These are phyloP conservation scores for Dendrostoma leiphaemia DNA, from an alignment of 2,329 filamentous ascomycete genomes.

Conservation along the genomic window DNA sequence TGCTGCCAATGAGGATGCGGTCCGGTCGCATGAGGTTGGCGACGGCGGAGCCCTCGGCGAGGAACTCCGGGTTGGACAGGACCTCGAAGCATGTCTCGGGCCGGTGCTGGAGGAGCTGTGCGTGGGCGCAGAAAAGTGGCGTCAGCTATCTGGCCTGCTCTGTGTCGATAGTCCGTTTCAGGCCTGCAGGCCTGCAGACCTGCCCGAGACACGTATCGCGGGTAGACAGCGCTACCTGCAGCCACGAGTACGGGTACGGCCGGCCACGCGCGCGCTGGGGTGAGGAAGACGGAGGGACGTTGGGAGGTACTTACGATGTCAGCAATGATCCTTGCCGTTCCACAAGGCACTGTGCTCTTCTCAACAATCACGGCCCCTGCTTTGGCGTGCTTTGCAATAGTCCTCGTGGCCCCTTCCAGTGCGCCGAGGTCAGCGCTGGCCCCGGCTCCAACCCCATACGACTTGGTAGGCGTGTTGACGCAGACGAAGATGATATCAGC, in stretches of 20 bases:
- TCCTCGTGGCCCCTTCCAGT: conserved; percentile 52
- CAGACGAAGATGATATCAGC: conserved; percentile 61
- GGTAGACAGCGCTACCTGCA: neutral
- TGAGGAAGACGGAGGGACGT: conserved; percentile 1
- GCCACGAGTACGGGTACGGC: neutral
- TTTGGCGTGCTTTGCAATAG: conserved; percentile 52
- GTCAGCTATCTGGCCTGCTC: conserved; percentile 3
- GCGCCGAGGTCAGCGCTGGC: conserved; percentile 55
- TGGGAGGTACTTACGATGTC: conserved; percentile 43
- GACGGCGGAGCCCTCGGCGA: conserved; percentile 61
- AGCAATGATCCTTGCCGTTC: conserved; percentile 55
- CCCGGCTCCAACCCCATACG: conserved; percentile 53
- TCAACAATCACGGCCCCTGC: conserved; percentile 59
- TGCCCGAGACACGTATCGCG: conserved; percentile 13
- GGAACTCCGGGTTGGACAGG: conserved; percentile 63
- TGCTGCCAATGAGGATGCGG: conserved; percentile 60
- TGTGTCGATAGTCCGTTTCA: neutral
- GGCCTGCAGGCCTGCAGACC: neutral
- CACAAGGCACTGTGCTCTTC: conserved; percentile 63
- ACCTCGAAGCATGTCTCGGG: conserved; percentile 54
- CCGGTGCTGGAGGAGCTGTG: conserved; percentile 29
- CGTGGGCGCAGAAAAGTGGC: neutral
- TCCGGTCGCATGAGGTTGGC: conserved; percentile 55
- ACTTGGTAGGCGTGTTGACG: conserved; percentile 65
- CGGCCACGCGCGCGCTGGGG: neutral